Conservation (phyloP, 805 yeast species). For the Komagataella mondaviorum region DNA sequence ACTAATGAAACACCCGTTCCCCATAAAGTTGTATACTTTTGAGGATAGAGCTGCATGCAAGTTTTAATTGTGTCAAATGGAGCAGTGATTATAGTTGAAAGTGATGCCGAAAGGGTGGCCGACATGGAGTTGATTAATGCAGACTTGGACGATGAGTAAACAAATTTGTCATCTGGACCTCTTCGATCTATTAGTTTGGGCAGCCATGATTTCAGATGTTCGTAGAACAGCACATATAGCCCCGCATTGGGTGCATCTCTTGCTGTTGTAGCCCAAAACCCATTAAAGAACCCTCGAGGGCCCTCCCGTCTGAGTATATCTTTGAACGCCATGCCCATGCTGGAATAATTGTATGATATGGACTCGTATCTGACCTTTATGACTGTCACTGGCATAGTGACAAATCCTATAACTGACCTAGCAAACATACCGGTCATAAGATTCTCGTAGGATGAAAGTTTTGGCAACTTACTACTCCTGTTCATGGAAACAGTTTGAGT, state of each 20-base stretch:
- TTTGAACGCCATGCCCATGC: conserved; percentile 44
- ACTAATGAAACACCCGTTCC: conserved; percentile 23
- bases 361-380: conserved; percentile 86
- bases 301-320: conserved; percentile 44
- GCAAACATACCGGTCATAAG: conserved; percentile 65
- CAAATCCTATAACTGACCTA: conserved; percentile 67
- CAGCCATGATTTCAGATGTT: conserved; percentile 45
- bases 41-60: conserved; percentile 65
- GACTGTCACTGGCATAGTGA: conserved; percentile 92
- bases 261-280: conserved; percentile 75
- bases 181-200: conserved; percentile 25
- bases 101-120: conserved; percentile 68
- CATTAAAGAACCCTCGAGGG: conserved; percentile 64
- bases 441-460: conserved; percentile 56
- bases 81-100: conserved; percentile 79
- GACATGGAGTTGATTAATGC: conserved; percentile 56
- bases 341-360: conserved; percentile 52
- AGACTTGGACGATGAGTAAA: conserved; percentile 23
- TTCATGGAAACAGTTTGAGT: conserved; percentile 2
- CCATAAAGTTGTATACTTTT: conserved; percentile 25
- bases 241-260: conserved; percentile 98
- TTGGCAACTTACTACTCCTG: conserved; percentile 45
- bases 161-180: neutral
- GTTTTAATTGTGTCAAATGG: conserved; percentile 95
- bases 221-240: conserved; percentile 75